Evolutionary conservation across 441 rosid species (phyloP), one percentile per base, ranked within the genome.

Genomic region (Erodium texanum): DNA sequence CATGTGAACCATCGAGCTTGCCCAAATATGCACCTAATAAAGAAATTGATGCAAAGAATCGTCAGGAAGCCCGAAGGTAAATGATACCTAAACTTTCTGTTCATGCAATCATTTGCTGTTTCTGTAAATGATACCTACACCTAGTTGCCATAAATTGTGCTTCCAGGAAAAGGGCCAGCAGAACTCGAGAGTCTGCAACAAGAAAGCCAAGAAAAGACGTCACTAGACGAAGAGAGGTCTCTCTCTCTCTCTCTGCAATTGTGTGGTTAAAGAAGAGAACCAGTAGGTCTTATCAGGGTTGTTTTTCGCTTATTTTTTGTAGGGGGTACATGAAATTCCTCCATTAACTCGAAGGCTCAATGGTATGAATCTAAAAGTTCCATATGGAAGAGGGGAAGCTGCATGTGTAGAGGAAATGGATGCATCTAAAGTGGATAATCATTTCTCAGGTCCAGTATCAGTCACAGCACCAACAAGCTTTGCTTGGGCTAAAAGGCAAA

Each of bases 1-100:
- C 97, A 0, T 91, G 97, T 73, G 90, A 88, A n/a, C 97, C 96
- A 29, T 89, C 97, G 68, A 81, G 82, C 76, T 80, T 94, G 80
- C 97, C 97, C 54, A 85, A 83, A 79, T 94, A 91, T 76, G 83
- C 93, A 58, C 97, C 99, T 66, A 94, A 83, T 77, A 94, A 85
- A 74, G 99, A 94, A 83, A 86, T 94, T 70, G 97, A 91, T 78
- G 99, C 90, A 66, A 91, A 88, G 79, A 65, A 66, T 62, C 86
- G 95, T 1, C 93, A 93, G 22, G 97, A 85, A 24, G 73, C 82
- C 62, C 83, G 83, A 69, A 85, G 97, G 98, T 93, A 62, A 82
- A 67, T 18, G 1, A 16, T 59, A 27, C 29, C 29, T 27, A 41
- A 7, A 41, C 48, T 41, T 9, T 1, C 9, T 8, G 11, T 7